A percentile compares a stretch with the other conserved stretches of the same genome.
These are phyloP conservation scores for Talinum fruticosum DNA, from an alignment of 148 eudicot genomes.

Conservation along the genomic window DNA sequence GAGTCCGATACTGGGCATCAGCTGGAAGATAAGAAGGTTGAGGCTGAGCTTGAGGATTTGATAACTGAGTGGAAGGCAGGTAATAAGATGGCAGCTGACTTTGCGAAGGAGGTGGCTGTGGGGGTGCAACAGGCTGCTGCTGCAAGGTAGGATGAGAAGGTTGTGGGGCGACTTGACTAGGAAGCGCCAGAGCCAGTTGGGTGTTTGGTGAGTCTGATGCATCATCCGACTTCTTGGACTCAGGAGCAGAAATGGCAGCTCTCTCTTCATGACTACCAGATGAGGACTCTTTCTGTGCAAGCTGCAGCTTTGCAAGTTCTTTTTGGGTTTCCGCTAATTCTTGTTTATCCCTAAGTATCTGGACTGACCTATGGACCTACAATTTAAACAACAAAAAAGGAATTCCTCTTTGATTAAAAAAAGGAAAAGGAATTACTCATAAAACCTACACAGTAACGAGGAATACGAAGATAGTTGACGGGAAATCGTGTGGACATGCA, in stretches of 20 bases:
- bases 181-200: slow-evolving; percentile 76
- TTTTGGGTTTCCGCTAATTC: slow-evolving; percentile 94
- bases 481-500: background rate
- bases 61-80: slow-evolving; percentile 45
- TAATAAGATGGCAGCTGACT: slow-evolving; percentile 56
- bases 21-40: slow-evolving; percentile 55
- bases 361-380: slow-evolving; percentile 95
- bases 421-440: background rate
- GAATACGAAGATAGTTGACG: background rate
- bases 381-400: slow-evolving; percentile 1
- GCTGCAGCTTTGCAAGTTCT: slow-evolving; percentile 92
- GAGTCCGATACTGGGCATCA: slow-evolving; percentile 44
- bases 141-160: slow-evolving; percentile 38
- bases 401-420: too few relatives aligned
- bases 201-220: slow-evolving; percentile 53
- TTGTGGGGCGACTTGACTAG: slow-evolving; percentile 55
- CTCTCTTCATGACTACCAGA: slow-evolving; percentile 52
- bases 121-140: slow-evolving; percentile 40
- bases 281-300: slow-evolving; percentile 77
- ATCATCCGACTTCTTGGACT: slow-evolving; percentile 51
- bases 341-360: slow-evolving; percentile 94
- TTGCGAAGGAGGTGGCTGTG: slow-evolving; percentile 46
- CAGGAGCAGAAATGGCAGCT: slow-evolving; percentile 44
- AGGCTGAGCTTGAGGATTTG: slow-evolving; percentile 41
- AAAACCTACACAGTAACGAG: background rate